Conservation (phyloP, 345 rosid species). For the Moringa oleifera region DNA sequence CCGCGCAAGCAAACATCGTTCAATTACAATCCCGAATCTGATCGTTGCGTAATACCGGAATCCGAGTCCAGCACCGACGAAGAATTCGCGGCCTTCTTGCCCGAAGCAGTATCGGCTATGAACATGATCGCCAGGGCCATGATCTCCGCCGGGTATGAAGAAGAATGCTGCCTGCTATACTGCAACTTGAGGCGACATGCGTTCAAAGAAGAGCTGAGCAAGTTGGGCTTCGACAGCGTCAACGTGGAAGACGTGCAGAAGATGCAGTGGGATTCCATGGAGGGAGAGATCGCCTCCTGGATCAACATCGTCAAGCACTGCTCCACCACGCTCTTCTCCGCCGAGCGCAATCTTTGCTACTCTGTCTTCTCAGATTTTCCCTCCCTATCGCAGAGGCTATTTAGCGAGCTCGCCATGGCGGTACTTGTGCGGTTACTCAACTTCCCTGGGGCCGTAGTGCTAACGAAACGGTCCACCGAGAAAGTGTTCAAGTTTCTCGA, state of each 20-base stretch:
- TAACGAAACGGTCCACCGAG: slow-evolving; percentile 62
- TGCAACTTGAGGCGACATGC: slow-evolving; percentile 43
- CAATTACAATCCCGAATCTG: slow-evolving; percentile 12
- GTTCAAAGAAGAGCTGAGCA: slow-evolving; percentile 38
- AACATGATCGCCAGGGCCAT: slow-evolving; percentile 50
- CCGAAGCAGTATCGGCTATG: slow-evolving; percentile 38
- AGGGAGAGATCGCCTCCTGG: slow-evolving; percentile 66
- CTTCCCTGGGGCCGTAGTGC: slow-evolving; percentile 56
- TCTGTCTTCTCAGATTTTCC: slow-evolving; percentile 33
- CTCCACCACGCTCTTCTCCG: slow-evolving; percentile 34
- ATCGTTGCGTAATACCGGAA: slow-evolving; percentile 16
- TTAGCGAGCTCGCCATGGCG: slow-evolving; percentile 39
- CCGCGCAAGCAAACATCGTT: slow-evolving; percentile 19
- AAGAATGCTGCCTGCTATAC: slow-evolving; percentile 57
- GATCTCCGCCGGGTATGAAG: slow-evolving; percentile 64
- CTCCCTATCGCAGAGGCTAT: slow-evolving; percentile 28
- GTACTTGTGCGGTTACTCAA: slow-evolving; percentile 50
- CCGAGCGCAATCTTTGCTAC: slow-evolving; percentile 44
- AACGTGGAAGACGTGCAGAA: slow-evolving; percentile 68
- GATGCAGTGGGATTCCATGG: slow-evolving; percentile 68
- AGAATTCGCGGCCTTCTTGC: slow-evolving; percentile 38
- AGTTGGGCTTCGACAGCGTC: slow-evolving; percentile 51
- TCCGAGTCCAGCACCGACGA: slow-evolving; percentile 13
- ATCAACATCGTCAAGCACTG: slow-evolving; percentile 46
- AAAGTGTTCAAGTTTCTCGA: slow-evolving; percentile 79